These are phyloP conservation scores for Citeromyces hawaiiensis DNA, from an alignment of 1,139 yeast species.

Conservation along the genomic window DNA sequence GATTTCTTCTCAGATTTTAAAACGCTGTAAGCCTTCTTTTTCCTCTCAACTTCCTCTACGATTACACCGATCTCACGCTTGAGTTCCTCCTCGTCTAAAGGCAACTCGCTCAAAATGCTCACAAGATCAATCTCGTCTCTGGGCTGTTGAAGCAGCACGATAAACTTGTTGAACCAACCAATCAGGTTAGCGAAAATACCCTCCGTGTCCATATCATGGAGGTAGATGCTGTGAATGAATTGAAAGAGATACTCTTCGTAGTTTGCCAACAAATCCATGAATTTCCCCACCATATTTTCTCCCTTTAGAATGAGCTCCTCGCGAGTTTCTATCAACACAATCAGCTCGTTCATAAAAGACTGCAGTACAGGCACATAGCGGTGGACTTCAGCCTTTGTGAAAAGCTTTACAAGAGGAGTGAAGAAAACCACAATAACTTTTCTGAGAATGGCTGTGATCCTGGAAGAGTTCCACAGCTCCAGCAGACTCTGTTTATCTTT, in stretches of 20 bases:
- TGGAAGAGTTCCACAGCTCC: conserved; percentile 77
- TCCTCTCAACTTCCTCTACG: conserved; percentile 26
- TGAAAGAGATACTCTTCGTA: conserved; percentile 62
- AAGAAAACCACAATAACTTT: conserved; percentile 68
- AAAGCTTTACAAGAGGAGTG: conserved; percentile 68
- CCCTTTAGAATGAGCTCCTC: conserved; percentile 30
- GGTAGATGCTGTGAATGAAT: conserved; percentile 66
- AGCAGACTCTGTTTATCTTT: conserved; percentile 66
- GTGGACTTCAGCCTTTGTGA: conserved; percentile 67
- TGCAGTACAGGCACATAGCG: conserved; percentile 65
- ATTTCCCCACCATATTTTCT: conserved; percentile 41
- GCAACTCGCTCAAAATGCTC: conserved; percentile 12
- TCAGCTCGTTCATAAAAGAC: conserved; percentile 57
- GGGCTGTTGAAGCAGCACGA: conserved; percentile 26
- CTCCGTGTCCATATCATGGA: conserved; percentile 37
- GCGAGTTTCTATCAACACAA: conserved; percentile 33
- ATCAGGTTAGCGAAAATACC: conserved; percentile 57
- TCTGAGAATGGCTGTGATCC: conserved; percentile 54
- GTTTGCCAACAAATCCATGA: conserved; percentile 49
- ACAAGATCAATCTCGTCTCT: conserved; percentile 21
- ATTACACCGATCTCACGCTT: conserved; percentile 27
- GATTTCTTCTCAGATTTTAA: conserved; percentile 16
- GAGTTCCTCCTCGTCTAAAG: conserved; percentile 21
- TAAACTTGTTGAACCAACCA: conserved; percentile 49
- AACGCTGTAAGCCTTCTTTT: conserved; percentile 22